Evolutionary conservation across 1,284 basidiomycete species (phyloP).

Genomic region (Sanguinoderma infundibulare): DNA sequence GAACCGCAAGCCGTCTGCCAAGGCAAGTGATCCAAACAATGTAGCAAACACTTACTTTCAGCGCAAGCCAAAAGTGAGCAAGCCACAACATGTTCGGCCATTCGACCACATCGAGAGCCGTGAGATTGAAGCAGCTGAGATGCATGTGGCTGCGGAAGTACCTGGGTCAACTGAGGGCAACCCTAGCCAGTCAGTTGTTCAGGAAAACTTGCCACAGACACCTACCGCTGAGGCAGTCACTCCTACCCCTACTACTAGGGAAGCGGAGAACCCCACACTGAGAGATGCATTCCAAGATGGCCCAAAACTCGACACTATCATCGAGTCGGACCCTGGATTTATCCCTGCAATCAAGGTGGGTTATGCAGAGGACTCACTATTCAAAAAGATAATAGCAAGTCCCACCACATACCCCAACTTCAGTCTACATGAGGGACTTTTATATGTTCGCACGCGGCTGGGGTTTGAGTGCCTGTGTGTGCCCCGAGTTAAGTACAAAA

Average conservation of each 20-base stretch:
- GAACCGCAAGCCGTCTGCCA: background rate
- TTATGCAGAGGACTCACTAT: background rate
- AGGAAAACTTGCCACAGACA: too few species aligned
- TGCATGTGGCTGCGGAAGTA: background rate
- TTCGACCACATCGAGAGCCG: too few species aligned
- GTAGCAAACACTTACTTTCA: background rate
- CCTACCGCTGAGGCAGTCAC: too few species aligned
- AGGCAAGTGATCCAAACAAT: background rate
- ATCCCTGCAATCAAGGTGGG: background rate
- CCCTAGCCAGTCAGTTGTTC: too few species aligned
- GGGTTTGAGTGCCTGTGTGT: conserved; percentile 35
- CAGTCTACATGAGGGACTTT: background rate
- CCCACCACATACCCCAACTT: background rate
- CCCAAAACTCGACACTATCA: background rate
- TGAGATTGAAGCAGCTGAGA: background rate
- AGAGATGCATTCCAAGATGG: background rate
- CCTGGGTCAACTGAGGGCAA: too few species aligned
- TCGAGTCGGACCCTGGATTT: background rate
- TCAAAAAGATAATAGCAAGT: background rate
- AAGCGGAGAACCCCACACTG: background rate
- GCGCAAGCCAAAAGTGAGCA: too few species aligned
- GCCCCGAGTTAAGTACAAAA: conserved; percentile 14
- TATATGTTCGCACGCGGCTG: conserved; percentile 18
- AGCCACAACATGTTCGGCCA: too few species aligned
- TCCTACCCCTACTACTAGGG: too few species aligned